These are phyloP conservation scores for Fusarium sterilihyphosum DNA, from an alignment of 2,329 filamentous ascomycete genomes.

Conservation along the genomic window DNA sequence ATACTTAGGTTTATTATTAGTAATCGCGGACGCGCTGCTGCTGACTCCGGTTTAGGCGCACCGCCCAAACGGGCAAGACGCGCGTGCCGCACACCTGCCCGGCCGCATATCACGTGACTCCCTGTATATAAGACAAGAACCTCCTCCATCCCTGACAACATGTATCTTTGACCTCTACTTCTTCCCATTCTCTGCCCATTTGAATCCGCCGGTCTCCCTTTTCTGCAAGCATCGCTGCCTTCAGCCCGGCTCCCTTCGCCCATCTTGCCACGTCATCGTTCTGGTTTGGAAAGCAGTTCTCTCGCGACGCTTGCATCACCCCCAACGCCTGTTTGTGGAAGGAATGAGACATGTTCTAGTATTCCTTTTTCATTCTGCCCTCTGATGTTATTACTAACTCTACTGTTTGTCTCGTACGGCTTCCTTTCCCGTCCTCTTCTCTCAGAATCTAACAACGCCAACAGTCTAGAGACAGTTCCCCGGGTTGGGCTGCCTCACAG, in stretches of 20 bases:
- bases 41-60: conserved; percentile 16
- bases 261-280: background rate
- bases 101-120: background rate
- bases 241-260: background rate
- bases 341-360: background rate
- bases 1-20: no score
- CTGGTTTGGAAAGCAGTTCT: background rate
- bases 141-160: background rate
- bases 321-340: background rate
- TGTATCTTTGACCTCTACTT: conserved; percentile 23
- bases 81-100: background rate
- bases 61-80: background rate
- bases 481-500: background rate
- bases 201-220: accelerated
- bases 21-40: conserved; percentile 3
- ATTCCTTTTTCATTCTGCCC: background rate
- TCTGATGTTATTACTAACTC: background rate
- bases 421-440: background rate
- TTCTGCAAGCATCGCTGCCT: background rate
- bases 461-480: background rate
- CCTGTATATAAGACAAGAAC: conserved; percentile 16
- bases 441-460: conserved; percentile 1
- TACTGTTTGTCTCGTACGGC: background rate
- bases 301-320: background rate
- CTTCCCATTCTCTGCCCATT: background rate